Conservation (phyloP, 2,329 filamentous ascomycete genomes). For the Colletotrichum cereale region DNA sequence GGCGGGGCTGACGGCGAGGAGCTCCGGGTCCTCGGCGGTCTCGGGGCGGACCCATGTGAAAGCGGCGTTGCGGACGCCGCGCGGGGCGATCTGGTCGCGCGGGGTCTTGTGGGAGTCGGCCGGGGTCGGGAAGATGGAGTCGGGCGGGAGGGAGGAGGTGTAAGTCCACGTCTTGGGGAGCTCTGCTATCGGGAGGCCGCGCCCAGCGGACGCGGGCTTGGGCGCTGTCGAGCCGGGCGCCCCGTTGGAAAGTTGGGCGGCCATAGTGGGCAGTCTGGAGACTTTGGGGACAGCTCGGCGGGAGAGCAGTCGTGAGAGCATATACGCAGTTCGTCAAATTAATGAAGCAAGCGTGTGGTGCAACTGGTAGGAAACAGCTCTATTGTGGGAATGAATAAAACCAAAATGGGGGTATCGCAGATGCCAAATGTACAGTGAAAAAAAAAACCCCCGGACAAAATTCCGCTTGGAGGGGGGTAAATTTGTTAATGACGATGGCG, state of each 20-base stretch:
- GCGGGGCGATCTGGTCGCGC: constrained; percentile 80
- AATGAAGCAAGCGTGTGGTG: background rate
- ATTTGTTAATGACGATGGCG: constrained; percentile 37
- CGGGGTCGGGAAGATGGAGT: constrained; percentile 84
- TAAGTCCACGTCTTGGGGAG: constrained; percentile 76
- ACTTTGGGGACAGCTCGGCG: constrained; percentile 48
- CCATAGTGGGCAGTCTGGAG: constrained; percentile 46
- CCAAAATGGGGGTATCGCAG: constrained; percentile 20
- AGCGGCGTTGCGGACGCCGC: constrained; percentile 85
- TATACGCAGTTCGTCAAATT: constrained; percentile 29
- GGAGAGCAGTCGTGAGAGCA: constrained; percentile 51
- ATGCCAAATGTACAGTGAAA: background rate
- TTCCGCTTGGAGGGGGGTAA: background rate
- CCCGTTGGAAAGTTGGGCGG: constrained; percentile 50
- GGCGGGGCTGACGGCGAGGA: constrained; percentile 83
- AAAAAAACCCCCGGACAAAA: background rate
- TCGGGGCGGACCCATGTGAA: constrained; percentile 94
- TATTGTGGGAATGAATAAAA: background rate
- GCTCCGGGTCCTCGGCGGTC: constrained; percentile 76
- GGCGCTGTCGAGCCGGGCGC: constrained; percentile 18
- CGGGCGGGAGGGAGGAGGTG: constrained; percentile 78
- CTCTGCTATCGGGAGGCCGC: constrained; percentile 60
- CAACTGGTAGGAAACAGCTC: background rate
- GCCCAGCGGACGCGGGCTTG: constrained; percentile 8
- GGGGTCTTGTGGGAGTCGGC: constrained; percentile 84